Conservation (phyloP, 306 rosid species). For the Mimosa pudica region DNA sequence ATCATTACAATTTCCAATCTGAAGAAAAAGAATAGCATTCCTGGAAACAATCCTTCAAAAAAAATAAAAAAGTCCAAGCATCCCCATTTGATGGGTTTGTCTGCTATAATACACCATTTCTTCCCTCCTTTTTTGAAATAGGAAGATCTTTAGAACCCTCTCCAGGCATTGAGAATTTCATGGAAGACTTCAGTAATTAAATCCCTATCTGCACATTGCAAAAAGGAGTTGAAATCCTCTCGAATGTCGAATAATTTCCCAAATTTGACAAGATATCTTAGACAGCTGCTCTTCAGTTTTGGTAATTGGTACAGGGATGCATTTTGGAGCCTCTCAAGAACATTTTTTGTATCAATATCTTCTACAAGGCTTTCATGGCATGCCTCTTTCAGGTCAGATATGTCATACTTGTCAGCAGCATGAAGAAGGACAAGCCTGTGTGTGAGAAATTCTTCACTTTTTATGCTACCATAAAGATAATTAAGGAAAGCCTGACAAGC, state of each 20-base stretch:
- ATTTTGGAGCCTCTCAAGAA: conserved; percentile 92
- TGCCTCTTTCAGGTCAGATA: conserved; percentile 76
- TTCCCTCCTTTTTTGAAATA: conserved; percentile 31
- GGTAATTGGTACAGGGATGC: conserved; percentile 80
- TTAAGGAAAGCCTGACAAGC: conserved; percentile 79
- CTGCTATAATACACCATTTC: conserved; percentile 27
- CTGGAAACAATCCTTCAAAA: conserved; percentile 47
- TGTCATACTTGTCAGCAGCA: conserved; percentile 94
- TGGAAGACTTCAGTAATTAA: conserved; percentile 80
- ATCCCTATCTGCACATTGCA: conserved; percentile 85
- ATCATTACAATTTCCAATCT: conserved; percentile 38
- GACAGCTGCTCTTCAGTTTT: conserved; percentile 68
- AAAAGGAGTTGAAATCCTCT: conserved; percentile 78
- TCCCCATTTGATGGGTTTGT: conserved; percentile 39
- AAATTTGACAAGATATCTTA: conserved; percentile 85
- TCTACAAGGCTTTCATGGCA: conserved; percentile 94
- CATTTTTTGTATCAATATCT: conserved; percentile 87
- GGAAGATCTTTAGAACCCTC: conserved; percentile 72
- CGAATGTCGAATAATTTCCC: conserved; percentile 84
- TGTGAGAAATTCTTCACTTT: conserved; percentile 69
- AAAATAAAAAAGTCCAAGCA: conserved; percentile 37
- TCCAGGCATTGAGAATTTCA: conserved; percentile 87
- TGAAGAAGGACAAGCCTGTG: conserved; percentile 80
- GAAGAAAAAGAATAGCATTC: conserved; percentile 63
- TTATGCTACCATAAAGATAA: conserved; percentile 79